These are phyloP conservation scores for Parastagonospora nodorum DNA, from an alignment of 2,329 filamentous ascomycete species.

Conservation along the genomic window DNA sequence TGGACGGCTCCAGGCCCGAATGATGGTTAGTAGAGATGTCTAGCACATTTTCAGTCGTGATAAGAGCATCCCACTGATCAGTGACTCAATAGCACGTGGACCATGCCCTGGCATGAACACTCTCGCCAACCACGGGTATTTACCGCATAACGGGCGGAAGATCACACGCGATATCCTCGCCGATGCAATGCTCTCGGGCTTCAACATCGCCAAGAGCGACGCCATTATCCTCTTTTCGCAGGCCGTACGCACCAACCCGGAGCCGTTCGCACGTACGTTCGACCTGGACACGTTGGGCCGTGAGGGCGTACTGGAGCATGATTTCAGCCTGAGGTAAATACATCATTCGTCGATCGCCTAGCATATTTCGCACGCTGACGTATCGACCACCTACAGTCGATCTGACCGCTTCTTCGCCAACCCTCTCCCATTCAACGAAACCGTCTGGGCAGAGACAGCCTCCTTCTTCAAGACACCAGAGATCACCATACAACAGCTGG, in stretches of 20 bases:
- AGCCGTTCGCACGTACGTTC: slow-evolving; percentile 4
- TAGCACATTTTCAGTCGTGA: background rate
- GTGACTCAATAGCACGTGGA: slow-evolving; percentile 1
- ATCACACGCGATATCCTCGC: slow-evolving; percentile 10
- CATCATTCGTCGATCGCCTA: no score
- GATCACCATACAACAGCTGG: slow-evolving; percentile 6
- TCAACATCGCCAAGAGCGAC: slow-evolving; percentile 11
- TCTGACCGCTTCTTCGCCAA: slow-evolving; percentile 9
- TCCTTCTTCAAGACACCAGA: slow-evolving; percentile 6
- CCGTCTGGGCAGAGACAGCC: slow-evolving; percentile 8
- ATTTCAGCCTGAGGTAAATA: slow-evolving; percentile 8
- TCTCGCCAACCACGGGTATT: background rate
- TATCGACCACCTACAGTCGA: slow-evolving; percentile 1
- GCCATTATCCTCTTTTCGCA: slow-evolving; percentile 10
- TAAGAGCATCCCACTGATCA: background rate
- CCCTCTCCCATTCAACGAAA: slow-evolving; percentile 10
- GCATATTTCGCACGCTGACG: background rate
- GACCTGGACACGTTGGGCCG: slow-evolving; percentile 8
- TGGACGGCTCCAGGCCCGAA: slow-evolving; percentile 8
- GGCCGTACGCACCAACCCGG: slow-evolving; percentile 8
- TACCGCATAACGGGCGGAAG: background rate
- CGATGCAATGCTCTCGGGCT: slow-evolving; percentile 8
- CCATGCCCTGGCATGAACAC: background rate
- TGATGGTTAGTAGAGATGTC: slow-evolving; percentile 2
- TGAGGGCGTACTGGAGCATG: slow-evolving; percentile 8